Base-by-base conservation (phyloP, 1,284 basidiomycete species). In the Wallemia ichthyophaga region DNA sequence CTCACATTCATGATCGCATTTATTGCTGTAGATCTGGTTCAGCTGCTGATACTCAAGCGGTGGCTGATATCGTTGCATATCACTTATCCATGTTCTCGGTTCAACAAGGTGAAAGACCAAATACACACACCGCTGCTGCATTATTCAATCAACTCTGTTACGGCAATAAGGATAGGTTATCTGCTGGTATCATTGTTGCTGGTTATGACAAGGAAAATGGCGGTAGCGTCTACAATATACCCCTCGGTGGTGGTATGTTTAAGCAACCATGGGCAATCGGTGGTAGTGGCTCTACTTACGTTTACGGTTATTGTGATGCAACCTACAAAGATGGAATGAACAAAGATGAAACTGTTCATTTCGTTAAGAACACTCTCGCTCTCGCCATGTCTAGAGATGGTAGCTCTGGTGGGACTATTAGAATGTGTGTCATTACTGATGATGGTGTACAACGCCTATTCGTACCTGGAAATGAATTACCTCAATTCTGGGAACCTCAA, bases 1-100 rank as follows among this genome's bases (percentile, higher is more conserved):
- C 92, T 1, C 81, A 89, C 70, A 78, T 98, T 64, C 87, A 95
- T 69, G 94, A 98, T 72, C 86, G 89, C 63, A 85, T 96, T 72
- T 98, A 98, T 74, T 98, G 92, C 72, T 98, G 92, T 78, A 83
- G 92, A 62, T 94, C 88, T 58, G 92, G 92, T 58, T 95, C 89
- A 60, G 91, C 94, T 57, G 94, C 92, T 54, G 92, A 99, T 71
- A 99, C 92, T 0, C 92, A 75, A 64, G 89, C 92, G 56, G 77
- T 99, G 54, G 94, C 94, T 57, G 94, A 99, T 69, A 76, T 82
- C 24, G 85, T 95, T 19, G 84, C 91, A 67, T 82, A 85, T 70
- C 76, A 83, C 65, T 77, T 89, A 55, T 87, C 92, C 69, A 75
- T 89, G 70, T 79, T 81, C 69, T 76, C 79, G 76, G 82, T 27